These are phyloP conservation scores for Penicillium mononematosum DNA, from an alignment of 495 filamentous ascomycete species.

Conservation along the genomic window DNA sequence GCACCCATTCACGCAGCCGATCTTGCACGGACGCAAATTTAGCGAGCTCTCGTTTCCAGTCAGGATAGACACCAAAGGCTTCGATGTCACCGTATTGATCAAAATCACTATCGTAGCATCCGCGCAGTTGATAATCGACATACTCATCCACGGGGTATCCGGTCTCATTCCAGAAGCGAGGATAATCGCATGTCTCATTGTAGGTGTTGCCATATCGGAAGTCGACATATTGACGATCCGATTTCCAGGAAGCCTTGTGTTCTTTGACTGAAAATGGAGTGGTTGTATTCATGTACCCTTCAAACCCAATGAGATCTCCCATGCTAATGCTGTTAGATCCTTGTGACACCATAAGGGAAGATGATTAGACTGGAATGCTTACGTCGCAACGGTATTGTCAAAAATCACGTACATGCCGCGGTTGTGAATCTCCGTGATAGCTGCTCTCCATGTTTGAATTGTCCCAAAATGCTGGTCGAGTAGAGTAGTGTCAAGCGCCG, in stretches of 20 bases:
- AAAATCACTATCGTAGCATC: constrained; percentile 70
- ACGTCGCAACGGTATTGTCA: constrained; percentile 71
- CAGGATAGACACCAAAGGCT: constrained; percentile 66
- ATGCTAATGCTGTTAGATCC: constrained; percentile 38
- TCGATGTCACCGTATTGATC: constrained; percentile 69
- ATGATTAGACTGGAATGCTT: constrained; percentile 27
- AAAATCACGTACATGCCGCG: constrained; percentile 70
- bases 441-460: constrained; percentile 61
- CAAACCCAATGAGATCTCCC: constrained; percentile 68
- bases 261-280: constrained; percentile 59
- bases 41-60: constrained; percentile 66
- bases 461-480: constrained; percentile 69
- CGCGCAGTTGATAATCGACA: constrained; percentile 47
- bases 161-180: constrained; percentile 65
- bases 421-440: constrained; percentile 62
- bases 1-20: constrained; percentile 69
- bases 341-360: background rate
- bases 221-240: constrained; percentile 58
- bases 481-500: constrained; percentile 67
- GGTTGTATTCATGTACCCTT: constrained; percentile 63
- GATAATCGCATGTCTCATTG: constrained; percentile 60
- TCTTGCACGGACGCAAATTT: constrained; percentile 77
- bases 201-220: constrained; percentile 60
- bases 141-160: constrained; percentile 52
- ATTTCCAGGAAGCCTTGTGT: constrained; percentile 60